Evolutionary conservation across 768 basidiomycete genomes (phyloP).

Genomic region (Pisolithus sp.): DNA sequence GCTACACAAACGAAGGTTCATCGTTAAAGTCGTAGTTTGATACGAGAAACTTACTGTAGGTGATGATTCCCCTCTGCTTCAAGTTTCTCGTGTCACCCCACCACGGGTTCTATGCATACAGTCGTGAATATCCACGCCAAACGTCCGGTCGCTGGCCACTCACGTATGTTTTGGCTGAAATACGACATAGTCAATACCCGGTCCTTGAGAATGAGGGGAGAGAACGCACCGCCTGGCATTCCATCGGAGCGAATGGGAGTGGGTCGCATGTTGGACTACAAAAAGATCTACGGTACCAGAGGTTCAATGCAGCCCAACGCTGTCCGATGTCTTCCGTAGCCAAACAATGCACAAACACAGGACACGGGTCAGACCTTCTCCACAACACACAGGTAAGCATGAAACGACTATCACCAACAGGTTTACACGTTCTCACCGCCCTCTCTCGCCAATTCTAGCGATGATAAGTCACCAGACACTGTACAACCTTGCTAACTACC

Average conservation of each 20-base stretch:
- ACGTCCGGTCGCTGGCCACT: slow-evolving; percentile 29
- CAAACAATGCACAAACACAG: slow-evolving; percentile 31
- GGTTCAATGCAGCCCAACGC: background rate
- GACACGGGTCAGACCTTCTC: slow-evolving; percentile 1
- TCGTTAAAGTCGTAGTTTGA: background rate
- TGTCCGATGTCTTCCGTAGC: slow-evolving; percentile 26
- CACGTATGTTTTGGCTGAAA: slow-evolving; percentile 74
- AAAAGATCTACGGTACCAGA: background rate
- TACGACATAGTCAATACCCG: slow-evolving; percentile 5
- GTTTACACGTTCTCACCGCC: background rate
- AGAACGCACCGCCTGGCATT: slow-evolving; percentile 76
- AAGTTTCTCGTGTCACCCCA: slow-evolving; percentile 75
- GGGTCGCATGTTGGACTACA: slow-evolving; percentile 37
- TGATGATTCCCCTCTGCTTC: slow-evolving; percentile 70
- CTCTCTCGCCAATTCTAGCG: slow-evolving; percentile 4
- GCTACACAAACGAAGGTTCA: slow-evolving; percentile 37
- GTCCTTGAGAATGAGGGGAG: background rate
- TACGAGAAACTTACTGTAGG: slow-evolving; percentile 62
- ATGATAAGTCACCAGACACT: slow-evolving; percentile 84
- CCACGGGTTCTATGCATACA: slow-evolving; percentile 64
- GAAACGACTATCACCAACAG: background rate
- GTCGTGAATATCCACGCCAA: slow-evolving; percentile 1
- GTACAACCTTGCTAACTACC: slow-evolving; percentile 73
- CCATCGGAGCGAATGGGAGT: slow-evolving; percentile 55
- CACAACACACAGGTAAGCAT: slow-evolving; percentile 12